These are phyloP conservation scores for Perilla frutescens DNA, from an alignment of 257 asterid species.

Conservation along the genomic window DNA sequence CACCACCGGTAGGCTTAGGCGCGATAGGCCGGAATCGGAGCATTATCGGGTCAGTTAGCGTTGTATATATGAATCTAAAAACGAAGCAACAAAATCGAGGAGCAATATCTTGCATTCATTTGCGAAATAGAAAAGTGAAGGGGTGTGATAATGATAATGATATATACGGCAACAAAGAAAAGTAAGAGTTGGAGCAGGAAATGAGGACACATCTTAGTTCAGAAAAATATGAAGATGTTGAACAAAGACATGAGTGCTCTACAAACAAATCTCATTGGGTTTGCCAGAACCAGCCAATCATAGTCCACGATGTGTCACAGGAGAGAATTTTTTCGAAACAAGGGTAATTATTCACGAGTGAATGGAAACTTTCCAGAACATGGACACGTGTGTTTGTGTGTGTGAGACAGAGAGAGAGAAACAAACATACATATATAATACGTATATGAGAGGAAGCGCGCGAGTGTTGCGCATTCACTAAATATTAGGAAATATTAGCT, in stretches of 20 bases:
- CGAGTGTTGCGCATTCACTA: too few species aligned
- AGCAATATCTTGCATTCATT: neutral
- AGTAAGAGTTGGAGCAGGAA: constrained; percentile 29
- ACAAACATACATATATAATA: too few species aligned
- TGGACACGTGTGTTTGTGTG: constrained; percentile 41
- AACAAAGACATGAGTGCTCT: too few species aligned
- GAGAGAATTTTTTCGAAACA: constrained; percentile 33
- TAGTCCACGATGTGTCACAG: too few species aligned
- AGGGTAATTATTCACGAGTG: constrained; percentile 5
- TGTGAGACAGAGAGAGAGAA: too few species aligned
- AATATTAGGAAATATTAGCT: too few species aligned
- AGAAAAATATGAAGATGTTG: constrained; percentile 13
- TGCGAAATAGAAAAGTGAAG: neutral
- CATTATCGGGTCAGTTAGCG: constrained; percentile 38
- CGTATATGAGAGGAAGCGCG: too few species aligned
- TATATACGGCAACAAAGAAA: neutral
- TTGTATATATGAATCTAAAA: constrained; percentile 25
- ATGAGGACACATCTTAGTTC: constrained; percentile 41
- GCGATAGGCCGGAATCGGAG: constrained; percentile 60
- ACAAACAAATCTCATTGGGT: too few species aligned
- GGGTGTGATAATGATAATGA: neutral
- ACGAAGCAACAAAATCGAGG: neutral
- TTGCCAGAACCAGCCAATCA: too few species aligned
- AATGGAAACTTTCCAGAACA: constrained; percentile 45
- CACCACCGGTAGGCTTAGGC: constrained; percentile 51